A percentile compares a stretch with the other conserved stretches of the same genome.
Evolutionary conservation across 192 early-diverging fungal species (phyloP).

Genomic region (Oehlia diaphana): DNA sequence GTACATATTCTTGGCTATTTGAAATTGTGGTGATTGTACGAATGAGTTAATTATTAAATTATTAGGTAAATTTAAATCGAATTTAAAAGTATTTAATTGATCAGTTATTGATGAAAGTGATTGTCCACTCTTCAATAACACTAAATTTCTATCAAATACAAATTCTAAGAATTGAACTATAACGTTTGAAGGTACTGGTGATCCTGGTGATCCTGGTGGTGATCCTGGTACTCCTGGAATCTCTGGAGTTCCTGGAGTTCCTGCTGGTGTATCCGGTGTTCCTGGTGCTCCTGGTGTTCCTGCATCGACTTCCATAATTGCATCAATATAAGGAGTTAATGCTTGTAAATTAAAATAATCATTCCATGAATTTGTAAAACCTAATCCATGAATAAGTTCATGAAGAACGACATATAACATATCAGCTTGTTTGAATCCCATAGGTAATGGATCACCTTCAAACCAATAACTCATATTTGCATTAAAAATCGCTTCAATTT

Average conservation of each 20-base stretch:
- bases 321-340: background rate
- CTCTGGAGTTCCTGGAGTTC: too few relatives aligned
- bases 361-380: background rate
- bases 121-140: background rate
- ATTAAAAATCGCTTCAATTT: slow-evolving; percentile 44
- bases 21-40: background rate
- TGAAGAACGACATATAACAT: background rate
- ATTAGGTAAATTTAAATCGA: background rate
- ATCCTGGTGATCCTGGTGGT: too few relatives aligned
- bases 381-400: background rate
- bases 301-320: too few relatives aligned
- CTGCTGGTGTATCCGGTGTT: too few relatives aligned
- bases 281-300: too few relatives aligned
- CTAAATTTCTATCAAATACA: background rate
- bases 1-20: background rate
- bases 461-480: slow-evolving; percentile 32
- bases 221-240: too few relatives aligned
- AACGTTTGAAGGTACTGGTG: too few relatives aligned
- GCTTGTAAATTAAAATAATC: background rate
- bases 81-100: background rate
- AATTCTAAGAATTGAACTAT: background rate
- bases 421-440: background rate
- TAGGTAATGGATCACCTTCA: background rate
- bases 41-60: background rate
- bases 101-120: background rate